Percentiles rank a stretch among this genome's conserved stretches.
These are phyloP conservation scores for Bimuria novae-zelandiae DNA, from an alignment of 2,329 filamentous ascomycete species.

Conservation along the genomic window DNA sequence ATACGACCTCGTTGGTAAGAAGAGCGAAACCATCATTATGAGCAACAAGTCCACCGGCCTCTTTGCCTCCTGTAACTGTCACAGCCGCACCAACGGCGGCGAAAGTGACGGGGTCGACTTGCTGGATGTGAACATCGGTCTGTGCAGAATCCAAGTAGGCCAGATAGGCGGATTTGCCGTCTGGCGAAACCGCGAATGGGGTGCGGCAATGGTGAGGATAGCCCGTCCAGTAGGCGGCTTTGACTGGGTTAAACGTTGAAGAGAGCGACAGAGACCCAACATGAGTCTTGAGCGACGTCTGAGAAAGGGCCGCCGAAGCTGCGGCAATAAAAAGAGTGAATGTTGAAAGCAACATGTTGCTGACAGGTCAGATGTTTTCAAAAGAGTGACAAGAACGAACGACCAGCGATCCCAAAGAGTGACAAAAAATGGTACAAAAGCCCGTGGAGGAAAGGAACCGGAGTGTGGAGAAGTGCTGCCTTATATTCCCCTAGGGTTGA, in stretches of 20 bases:
- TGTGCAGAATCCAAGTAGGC: constrained; percentile 64
- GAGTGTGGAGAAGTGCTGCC: constrained; percentile 4
- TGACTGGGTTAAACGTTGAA: constrained; percentile 60
- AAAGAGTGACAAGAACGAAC: constrained; percentile 37
- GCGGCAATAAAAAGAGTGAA: constrained; percentile 40
- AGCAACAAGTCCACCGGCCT: constrained; percentile 63
- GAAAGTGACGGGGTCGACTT: constrained; percentile 60
- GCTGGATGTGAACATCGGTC: constrained; percentile 62
- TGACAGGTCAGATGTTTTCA: constrained; percentile 24
- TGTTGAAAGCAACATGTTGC: constrained; percentile 38
- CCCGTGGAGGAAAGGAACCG: constrained; percentile 25
- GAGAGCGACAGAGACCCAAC: constrained; percentile 54
- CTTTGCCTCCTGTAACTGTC: constrained; percentile 59
- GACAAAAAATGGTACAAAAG: constrained; percentile 30
- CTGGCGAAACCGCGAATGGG: constrained; percentile 63
- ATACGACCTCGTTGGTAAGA: constrained; percentile 61
- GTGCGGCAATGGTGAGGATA: constrained; percentile 66
- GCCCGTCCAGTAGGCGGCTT: constrained; percentile 65
- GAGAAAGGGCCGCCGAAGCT: constrained; percentile 43
- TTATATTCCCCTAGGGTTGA: constrained; percentile 21
- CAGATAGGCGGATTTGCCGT: constrained; percentile 63
- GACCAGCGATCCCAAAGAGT: constrained; percentile 38
- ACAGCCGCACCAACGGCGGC: constrained; percentile 57
- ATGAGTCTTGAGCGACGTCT: constrained; percentile 50
- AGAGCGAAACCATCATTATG: constrained; percentile 68